phyloP scores from a whole-genome alignment of 192 early-diverging fungal species.

The Linnemannia elongata region DNA sequence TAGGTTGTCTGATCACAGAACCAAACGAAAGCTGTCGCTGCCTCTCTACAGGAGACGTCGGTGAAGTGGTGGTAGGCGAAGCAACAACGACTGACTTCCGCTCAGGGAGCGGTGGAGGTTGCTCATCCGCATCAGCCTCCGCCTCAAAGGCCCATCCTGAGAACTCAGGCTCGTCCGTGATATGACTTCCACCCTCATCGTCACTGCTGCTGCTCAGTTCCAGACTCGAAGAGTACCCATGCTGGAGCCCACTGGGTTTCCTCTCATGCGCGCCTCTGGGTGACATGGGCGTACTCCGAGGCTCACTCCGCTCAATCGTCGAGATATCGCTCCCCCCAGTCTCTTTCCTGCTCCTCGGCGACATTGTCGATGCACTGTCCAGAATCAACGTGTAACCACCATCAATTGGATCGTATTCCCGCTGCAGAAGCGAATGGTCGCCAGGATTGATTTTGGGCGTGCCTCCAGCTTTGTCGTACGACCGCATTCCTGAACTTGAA shows the following conservation, averaged over 20 bases:
- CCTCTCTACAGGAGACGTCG: background rate
- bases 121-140: background rate
- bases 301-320: conserved; percentile 2
- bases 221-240: conserved; percentile 14
- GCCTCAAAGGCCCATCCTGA: conserved; percentile 13
- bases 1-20: background rate
- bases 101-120: background rate
- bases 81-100: background rate
- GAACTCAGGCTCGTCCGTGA: conserved; percentile 3
- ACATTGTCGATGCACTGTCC: conserved; percentile 29
- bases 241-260: conserved; percentile 4
- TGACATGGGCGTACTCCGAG: background rate
- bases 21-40: background rate
- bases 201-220: conserved; percentile 8
- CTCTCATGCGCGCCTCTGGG: conserved; percentile 1
- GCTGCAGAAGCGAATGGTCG: conserved; percentile 16
- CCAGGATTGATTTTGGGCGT: conserved; percentile 4
- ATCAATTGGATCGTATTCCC: conserved; percentile 54
- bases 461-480: background rate
- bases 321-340: conserved; percentile 10
- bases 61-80: background rate
- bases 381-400: conserved; percentile 46
- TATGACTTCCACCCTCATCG: background rate
- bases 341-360: conserved; percentile 19
- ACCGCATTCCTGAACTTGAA: background rate